These are phyloP conservation scores for Trypanosoma rangeli DNA, from an alignment of 208 protist genomes.

Conservation along the genomic window DNA sequence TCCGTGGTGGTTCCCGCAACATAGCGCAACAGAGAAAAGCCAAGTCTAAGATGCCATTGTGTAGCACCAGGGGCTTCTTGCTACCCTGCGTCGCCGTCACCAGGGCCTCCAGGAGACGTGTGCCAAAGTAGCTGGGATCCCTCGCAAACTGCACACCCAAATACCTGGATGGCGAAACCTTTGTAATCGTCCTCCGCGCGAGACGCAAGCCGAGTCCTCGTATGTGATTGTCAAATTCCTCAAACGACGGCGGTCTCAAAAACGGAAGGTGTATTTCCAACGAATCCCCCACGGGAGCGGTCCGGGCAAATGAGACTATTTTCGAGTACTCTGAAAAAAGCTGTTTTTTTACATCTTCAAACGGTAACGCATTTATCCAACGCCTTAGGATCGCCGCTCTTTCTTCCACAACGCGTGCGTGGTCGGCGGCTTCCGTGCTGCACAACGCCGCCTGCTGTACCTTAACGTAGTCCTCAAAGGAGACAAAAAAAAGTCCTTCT, in stretches of 20 bases:
- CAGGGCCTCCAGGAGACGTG: conserved; percentile 38
- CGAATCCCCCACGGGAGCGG: not conserved
- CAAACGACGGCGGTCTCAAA: conserved; percentile 17
- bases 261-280: conserved; percentile 7
- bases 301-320: conserved; percentile 7
- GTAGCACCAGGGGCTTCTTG: conserved; percentile 52
- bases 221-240: conserved; percentile 29
- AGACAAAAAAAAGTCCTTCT: conserved; percentile 47
- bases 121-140: conserved; percentile 33
- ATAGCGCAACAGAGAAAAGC: conserved; percentile 51
- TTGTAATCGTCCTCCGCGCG: conserved; percentile 7
- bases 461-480: conserved; percentile 28
- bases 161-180: not conserved
- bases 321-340: not conserved
- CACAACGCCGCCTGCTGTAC: conserved; percentile 7
- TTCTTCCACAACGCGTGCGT: not conserved
- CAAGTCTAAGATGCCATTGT: conserved; percentile 67
- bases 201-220: conserved; percentile 21
- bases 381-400: not conserved
- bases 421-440: not conserved
- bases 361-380: conserved; percentile 4
- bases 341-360: not conserved
- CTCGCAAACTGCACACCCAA: not conserved
- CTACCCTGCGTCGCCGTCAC: conserved; percentile 35
- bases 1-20: conserved; percentile 33